These are phyloP conservation scores for Lathyrus sativus DNA, from an alignment of 306 rosid genomes.

Conservation along the genomic window DNA sequence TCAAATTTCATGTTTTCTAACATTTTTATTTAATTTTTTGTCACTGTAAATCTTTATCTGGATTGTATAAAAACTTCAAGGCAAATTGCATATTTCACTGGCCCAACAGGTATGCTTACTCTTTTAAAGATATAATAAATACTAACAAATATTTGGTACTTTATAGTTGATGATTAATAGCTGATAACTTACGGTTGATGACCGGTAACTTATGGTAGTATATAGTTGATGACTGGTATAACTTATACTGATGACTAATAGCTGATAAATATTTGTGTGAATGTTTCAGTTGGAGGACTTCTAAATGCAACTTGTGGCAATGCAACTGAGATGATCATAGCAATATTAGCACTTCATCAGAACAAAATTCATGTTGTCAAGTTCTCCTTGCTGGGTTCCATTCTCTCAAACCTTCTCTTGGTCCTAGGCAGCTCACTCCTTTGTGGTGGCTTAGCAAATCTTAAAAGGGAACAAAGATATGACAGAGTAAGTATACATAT, in stretches of 20 bases:
- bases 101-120: constrained; percentile 75
- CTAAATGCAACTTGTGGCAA: constrained; percentile 97
- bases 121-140: not conserved
- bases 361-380: constrained; percentile 75
- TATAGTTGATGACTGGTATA: too few species aligned
- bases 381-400: constrained; percentile 84
- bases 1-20: constrained; percentile 9
- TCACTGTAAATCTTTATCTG: not conserved
- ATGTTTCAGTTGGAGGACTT: constrained; percentile 81
- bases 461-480: constrained; percentile 63
- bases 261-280: not conserved
- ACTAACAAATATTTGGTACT: too few species aligned
- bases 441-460: constrained; percentile 80
- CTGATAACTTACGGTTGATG: too few species aligned
- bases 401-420: constrained; percentile 91
- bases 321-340: constrained; percentile 92
- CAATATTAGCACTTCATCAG: constrained; percentile 67
- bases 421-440: constrained; percentile 92
- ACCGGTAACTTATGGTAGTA: too few species aligned
- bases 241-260: too few species aligned
- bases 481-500: constrained; percentile 52
- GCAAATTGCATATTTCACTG: constrained; percentile 83
- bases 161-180: too few species aligned
- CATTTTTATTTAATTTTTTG: not conserved
- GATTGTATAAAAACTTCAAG: constrained; percentile 40